Conservation (phyloP, 176 grass and related monocot genomes). For the Paspalum vaginatum region DNA sequence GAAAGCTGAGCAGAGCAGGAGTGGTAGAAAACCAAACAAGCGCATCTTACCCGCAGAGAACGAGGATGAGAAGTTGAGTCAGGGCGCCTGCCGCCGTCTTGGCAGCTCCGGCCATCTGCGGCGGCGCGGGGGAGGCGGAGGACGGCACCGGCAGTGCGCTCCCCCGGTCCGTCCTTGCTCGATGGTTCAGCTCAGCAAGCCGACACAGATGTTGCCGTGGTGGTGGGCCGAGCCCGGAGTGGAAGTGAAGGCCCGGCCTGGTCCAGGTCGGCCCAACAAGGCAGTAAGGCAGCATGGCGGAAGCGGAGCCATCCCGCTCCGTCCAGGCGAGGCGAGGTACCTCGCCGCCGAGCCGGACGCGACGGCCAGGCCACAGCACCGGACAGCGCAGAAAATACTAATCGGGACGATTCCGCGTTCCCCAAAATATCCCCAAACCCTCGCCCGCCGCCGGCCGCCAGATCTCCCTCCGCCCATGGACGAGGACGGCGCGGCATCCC, state of each 20-base stretch:
- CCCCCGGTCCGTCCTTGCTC: background rate
- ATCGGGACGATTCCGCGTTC: conserved; percentile 26
- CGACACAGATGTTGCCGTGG: background rate
- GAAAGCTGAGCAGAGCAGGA: background rate
- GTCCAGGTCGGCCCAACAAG: background rate
- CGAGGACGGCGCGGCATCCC: conserved; percentile 47
- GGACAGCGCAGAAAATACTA: background rate
- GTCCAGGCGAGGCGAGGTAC: conserved; percentile 27
- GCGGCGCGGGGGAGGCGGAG: background rate
- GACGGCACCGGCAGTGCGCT: background rate
- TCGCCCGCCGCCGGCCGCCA: conserved; percentile 37
- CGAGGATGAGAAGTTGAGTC: conserved; percentile 4
- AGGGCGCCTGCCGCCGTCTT: background rate
- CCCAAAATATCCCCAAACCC: conserved; percentile 48
- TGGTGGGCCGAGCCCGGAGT: background rate
- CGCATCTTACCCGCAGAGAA: conserved; percentile 40
- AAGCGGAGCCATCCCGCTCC: background rate
- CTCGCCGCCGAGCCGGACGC: conserved; percentile 63
- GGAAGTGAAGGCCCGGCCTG: background rate
- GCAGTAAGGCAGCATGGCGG: background rate
- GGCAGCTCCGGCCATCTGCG: conserved; percentile 43
- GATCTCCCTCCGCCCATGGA: conserved; percentile 42
- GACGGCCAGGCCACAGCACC: conserved; percentile 42
- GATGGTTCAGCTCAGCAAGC: background rate
- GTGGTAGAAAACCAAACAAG: background rate